Evolutionary conservation across 352 stramenopile genomes (phyloP).

Genomic region (Globisporangium viniferum): DNA sequence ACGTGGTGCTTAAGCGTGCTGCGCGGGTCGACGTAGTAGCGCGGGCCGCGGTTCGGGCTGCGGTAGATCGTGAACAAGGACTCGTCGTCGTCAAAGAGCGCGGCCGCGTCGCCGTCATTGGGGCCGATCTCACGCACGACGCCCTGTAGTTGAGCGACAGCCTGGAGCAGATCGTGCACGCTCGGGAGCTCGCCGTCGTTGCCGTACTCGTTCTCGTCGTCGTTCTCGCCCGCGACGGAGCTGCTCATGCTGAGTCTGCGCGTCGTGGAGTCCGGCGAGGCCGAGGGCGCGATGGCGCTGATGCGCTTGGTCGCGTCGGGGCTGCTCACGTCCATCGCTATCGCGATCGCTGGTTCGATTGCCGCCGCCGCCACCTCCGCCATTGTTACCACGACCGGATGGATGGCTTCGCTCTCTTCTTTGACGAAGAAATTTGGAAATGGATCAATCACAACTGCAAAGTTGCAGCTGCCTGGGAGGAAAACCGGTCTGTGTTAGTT

Average conservation of each 20-base stretch:
- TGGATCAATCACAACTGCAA: slow-evolving; percentile 2
- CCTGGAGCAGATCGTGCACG: slow-evolving; percentile 52
- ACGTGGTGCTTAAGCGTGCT: slow-evolving; percentile 7
- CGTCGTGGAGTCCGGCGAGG: neutral
- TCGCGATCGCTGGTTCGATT: neutral
- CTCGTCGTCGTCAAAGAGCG: slow-evolving; percentile 21
- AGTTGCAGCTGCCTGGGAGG: neutral
- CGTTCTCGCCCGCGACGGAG: slow-evolving; percentile 14
- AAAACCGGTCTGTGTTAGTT: neutral
- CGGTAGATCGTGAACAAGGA: slow-evolving; percentile 31
- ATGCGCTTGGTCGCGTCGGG: neutral
- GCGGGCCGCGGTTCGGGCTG: slow-evolving; percentile 18
- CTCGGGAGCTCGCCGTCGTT: slow-evolving; percentile 33
- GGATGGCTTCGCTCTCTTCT: slow-evolving; percentile 2
- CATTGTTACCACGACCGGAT: neutral
- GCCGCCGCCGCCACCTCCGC: neutral
- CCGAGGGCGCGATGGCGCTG: neutral
- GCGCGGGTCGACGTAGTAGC: slow-evolving; percentile 18
- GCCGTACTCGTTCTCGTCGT: slow-evolving; percentile 22
- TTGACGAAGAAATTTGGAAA: neutral
- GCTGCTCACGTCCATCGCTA: neutral
- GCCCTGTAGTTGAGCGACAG: slow-evolving; percentile 46
- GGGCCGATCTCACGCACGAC: slow-evolving; percentile 36
- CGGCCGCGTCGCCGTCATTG: slow-evolving; percentile 14
- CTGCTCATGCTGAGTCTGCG: slow-evolving; percentile 5